These are phyloP conservation scores for Zygnema cylindricum DNA, from an alignment of 139 green algal genomes.

Conservation along the genomic window DNA sequence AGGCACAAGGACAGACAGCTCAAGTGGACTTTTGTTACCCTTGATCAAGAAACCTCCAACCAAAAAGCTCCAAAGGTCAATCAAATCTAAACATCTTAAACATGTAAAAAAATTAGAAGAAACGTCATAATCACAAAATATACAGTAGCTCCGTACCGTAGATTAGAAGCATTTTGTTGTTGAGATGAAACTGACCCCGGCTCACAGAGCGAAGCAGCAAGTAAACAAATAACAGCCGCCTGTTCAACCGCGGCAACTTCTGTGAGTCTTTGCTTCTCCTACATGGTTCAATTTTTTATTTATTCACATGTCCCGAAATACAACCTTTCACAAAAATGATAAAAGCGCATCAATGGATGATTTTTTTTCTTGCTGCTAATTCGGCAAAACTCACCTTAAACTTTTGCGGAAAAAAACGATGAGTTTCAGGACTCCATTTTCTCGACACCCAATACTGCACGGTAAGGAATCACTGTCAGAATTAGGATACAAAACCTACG, in stretches of 20 bases:
- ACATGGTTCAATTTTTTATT: neutral
- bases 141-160: neutral
- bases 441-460: neutral
- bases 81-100: neutral
- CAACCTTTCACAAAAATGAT: neutral
- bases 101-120: neutral
- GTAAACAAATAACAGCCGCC: neutral
- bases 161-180: neutral
- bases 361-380: neutral
- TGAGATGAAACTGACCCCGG: neutral
- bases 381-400: neutral
- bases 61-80: neutral
- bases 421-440: neutral
- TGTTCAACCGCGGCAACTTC: neutral
- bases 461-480: neutral
- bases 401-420: neutral
- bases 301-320: neutral
- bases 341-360: neutral
- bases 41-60: neutral
- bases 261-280: neutral
- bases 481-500: neutral
- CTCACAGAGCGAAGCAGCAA: neutral
- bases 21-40: neutral
- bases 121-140: neutral
- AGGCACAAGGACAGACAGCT: neutral